Evolutionary conservation across 306 rosid species (phyloP).

Genomic region (Quercus suber): DNA sequence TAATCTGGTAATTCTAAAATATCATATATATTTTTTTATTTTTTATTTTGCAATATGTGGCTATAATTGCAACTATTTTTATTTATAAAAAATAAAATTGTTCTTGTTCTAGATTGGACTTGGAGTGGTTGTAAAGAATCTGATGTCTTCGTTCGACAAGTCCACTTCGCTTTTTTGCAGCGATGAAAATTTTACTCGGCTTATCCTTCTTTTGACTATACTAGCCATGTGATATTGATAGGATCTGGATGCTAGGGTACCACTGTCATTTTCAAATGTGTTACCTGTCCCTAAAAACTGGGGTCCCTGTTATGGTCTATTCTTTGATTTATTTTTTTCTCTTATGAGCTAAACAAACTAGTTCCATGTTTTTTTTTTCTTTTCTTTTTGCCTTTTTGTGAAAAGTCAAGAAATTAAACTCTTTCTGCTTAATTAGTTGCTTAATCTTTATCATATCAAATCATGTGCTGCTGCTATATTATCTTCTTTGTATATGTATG

Average conservation of each 20-base stretch:
- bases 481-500: too few species aligned
- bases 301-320: not conserved
- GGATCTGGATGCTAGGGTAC: slow-evolving; percentile 7
- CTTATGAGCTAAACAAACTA: too few species aligned
- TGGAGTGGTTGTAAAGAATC: slow-evolving; percentile 28
- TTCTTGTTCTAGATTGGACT: slow-evolving; percentile 12
- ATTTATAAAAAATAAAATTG: not conserved
- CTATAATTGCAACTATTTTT: slow-evolving; percentile 2
- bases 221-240: not conserved
- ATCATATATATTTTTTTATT: not conserved
- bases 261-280: slow-evolving; percentile 17
- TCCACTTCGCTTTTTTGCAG: not conserved
- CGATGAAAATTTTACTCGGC: not conserved
- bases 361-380: too few species aligned
- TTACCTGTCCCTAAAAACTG: not conserved
- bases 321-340: not conserved
- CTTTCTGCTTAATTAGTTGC: too few species aligned
- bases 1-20: slow-evolving; percentile 42
- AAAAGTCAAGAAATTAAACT: too few species aligned
- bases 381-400: too few species aligned
- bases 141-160: not conserved
- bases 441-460: too few species aligned
- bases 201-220: slow-evolving; percentile 24
- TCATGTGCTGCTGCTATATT: too few species aligned
- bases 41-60: slow-evolving; percentile 28